Base-by-base conservation (phyloP, 768 basidiomycete genomes). In the Mycena filopes region DNA sequence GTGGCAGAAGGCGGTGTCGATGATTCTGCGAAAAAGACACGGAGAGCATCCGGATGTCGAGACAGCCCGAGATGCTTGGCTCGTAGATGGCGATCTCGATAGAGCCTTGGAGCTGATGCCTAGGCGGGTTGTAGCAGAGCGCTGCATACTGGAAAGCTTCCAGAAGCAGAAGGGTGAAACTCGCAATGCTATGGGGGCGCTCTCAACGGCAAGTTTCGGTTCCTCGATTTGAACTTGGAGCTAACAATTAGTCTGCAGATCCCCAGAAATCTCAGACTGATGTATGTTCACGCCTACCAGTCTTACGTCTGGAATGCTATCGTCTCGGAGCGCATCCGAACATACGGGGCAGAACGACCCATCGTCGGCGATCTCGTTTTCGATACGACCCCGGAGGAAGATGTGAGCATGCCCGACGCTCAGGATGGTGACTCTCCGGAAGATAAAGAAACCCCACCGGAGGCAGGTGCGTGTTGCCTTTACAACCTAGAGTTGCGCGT, bases 211-310 rank as follows among this genome's bases (percentile, higher is more conserved):
- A 76, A 72, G 82, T 76, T 38, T 20, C 29, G 2, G 42, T 40
- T 28, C 20, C 20, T 12, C 29, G 54, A 38, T 50, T 9, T 29
- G 15, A 41, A 47, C 49, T 56, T 60, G 26, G n/a, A 38, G 25
- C 65, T 66, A 18, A 66, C 42, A 41, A 18, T 23, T 20, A 25
- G 43, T 43, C 3, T 26, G 54, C 69, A 98, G 97, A 99, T 99
- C 70, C 98, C 98, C 16, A 86, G 92, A 60, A 99, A 97, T 73
- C 86, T 99, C 63, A 87, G 98, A 54, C 80, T 98, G 68, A 98
- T 99, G 94, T 99, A 99, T 76, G 89, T 98, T 58, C 98, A 99
- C 77, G 96, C 96, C 31, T 99, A 98, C 75, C 98, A 99, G 76
- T 96, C 94, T 18, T 99, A 98, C 71, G 90, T 99, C 36, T 99